These are phyloP conservation scores for Sporisorium scitamineum DNA, from an alignment of 1,284 basidiomycete genomes.

Conservation along the genomic window DNA sequence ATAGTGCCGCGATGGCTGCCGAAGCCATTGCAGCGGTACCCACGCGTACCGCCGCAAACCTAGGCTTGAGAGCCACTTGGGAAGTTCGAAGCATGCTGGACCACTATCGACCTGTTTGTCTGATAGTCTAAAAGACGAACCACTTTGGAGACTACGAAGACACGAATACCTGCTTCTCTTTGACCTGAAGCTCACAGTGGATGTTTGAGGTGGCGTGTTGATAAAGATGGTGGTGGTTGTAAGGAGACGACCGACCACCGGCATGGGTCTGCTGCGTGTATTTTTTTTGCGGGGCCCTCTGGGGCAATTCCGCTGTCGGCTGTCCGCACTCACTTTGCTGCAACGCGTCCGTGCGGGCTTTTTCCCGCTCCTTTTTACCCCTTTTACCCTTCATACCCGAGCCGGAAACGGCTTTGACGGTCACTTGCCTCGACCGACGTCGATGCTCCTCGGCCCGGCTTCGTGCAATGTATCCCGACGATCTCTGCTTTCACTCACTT, in stretches of 20 bases:
- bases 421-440: not conserved
- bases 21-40: not conserved
- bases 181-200: too few relatives aligned
- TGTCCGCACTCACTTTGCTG: not conserved
- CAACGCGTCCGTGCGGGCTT: constrained; percentile 12
- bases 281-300: not conserved
- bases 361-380: not conserved
- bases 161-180: not conserved
- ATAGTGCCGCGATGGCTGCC: constrained; percentile 8
- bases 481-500: not conserved
- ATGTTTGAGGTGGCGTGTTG: too few relatives aligned
- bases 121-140: not conserved
- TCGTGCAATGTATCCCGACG: not conserved
- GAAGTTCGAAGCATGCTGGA: constrained; percentile 19
- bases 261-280: not conserved
- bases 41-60: constrained; percentile 13
- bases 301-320: not conserved
- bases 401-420: constrained; percentile 30
- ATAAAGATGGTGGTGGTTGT: not conserved
- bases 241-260: not conserved
- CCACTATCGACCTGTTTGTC: not conserved
- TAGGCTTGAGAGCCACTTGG: constrained; percentile 16
- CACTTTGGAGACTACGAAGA: not conserved
- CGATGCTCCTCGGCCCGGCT: not conserved
- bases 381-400: constrained; percentile 9